Percentiles rank a stretch among this genome's conserved stretches.
Evolutionary conservation across 257 asterid species (phyloP).

Genomic region (Primulina huaijiensis): DNA sequence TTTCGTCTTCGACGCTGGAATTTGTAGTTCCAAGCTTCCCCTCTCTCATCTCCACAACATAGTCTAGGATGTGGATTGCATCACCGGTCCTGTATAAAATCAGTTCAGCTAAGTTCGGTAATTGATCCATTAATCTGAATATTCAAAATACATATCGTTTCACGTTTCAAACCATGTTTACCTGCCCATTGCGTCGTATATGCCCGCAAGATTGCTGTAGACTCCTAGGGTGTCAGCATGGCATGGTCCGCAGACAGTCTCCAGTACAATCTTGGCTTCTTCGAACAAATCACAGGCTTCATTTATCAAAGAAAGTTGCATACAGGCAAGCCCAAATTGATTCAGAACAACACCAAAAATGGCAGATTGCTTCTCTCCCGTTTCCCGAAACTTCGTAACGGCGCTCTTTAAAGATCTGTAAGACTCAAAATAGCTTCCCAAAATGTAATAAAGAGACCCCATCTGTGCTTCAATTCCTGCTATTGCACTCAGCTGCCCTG

Average conservation of each 20-base stretch:
- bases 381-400: constrained; percentile 34
- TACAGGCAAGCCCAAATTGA: constrained; percentile 63
- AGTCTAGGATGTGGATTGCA: constrained; percentile 83
- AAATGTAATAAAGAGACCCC: constrained; percentile 50
- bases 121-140: not conserved
- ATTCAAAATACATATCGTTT: not conserved
- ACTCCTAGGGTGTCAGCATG: constrained; percentile 63
- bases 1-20: constrained; percentile 85
- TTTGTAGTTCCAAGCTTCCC: constrained; percentile 87
- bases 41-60: constrained; percentile 77
- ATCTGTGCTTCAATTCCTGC: constrained; percentile 67
- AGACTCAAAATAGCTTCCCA: constrained; percentile 56
- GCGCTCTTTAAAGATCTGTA: constrained; percentile 44
- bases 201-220: constrained; percentile 69
- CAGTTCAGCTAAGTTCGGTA: not conserved
- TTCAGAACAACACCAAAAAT: constrained; percentile 57
- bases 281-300: constrained; percentile 62
- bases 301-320: constrained; percentile 48
- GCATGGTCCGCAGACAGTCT: constrained; percentile 50
- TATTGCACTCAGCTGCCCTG: constrained; percentile 47
- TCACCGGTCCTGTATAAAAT: constrained; percentile 52
- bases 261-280: constrained; percentile 51
- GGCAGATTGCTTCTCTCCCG: constrained; percentile 56
- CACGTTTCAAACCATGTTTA: constrained; percentile 23
- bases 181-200: constrained; percentile 93